Conservation (phyloP, 176 grass and related monocot genomes). For the Puccinellia tenuiflora region DNA sequence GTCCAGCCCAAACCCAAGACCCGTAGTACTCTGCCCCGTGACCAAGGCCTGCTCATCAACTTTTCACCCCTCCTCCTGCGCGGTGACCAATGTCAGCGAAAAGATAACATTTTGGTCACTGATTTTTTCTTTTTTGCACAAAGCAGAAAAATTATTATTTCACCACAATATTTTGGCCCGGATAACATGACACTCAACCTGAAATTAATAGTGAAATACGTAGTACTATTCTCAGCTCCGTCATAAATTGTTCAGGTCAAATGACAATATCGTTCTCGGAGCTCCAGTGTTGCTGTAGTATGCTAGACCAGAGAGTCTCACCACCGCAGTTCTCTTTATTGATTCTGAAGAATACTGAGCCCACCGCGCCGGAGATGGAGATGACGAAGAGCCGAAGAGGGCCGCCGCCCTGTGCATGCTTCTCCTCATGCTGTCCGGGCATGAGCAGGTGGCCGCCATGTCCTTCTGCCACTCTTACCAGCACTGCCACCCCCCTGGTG, state of each 20-base stretch:
- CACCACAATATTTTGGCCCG: too few relatives aligned
- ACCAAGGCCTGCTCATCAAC: too few relatives aligned
- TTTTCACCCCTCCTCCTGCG: too few relatives aligned
- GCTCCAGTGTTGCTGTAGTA: too few relatives aligned
- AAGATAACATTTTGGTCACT: too few relatives aligned
- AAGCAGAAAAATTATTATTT: too few relatives aligned
- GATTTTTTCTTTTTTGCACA: too few relatives aligned
- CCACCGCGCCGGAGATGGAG: background rate
- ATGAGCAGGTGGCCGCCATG: background rate
- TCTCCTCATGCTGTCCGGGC: background rate
- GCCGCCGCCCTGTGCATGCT: background rate
- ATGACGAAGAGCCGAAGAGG: background rate
- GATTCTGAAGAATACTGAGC: background rate
- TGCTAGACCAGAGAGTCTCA: too few relatives aligned
- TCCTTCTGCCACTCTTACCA: background rate
- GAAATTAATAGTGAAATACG: background rate
- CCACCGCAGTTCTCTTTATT: too few relatives aligned
- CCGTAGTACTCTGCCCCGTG: too few relatives aligned
- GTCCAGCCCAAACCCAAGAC: too few relatives aligned
- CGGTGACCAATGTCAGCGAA: too few relatives aligned
- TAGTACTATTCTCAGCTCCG: background rate
- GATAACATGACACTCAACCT: background rate
- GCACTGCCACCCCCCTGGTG: background rate
- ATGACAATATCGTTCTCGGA: background rate
- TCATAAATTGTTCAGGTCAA: background rate